These are phyloP conservation scores for Eutreptiella sp. DNA, from an alignment of 208 protist species.

Conservation along the genomic window DNA sequence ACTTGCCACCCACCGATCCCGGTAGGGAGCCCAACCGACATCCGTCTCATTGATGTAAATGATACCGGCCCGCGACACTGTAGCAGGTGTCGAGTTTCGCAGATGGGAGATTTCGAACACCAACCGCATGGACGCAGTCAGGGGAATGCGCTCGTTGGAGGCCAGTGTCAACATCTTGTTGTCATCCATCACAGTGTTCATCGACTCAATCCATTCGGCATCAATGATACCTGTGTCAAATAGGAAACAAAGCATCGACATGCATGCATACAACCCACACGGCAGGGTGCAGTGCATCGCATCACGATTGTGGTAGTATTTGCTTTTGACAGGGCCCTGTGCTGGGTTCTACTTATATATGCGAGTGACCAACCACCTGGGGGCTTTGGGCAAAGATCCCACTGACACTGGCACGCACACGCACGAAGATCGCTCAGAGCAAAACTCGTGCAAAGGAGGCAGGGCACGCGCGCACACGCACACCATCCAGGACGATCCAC, in stretches of 20 bases:
- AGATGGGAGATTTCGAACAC: constrained; percentile 96
- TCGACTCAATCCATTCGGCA: constrained; percentile 97
- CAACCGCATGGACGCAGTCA: constrained; percentile 94
- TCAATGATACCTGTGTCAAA: constrained; percentile 98
- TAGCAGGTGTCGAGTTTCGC: constrained; percentile 93
- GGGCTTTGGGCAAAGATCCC: no score
- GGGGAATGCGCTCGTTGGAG: constrained; percentile 95
- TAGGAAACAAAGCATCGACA: no score
- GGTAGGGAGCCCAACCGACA: constrained; percentile 92
- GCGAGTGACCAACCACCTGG: no score
- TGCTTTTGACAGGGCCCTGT: no score
- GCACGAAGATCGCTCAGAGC: no score
- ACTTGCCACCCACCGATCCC: constrained; percentile 85
- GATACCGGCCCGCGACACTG: constrained; percentile 94
- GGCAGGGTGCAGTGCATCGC: no score
- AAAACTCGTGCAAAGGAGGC: no score
- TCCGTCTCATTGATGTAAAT: constrained; percentile 96
- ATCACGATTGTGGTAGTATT: no score
- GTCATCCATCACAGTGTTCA: constrained; percentile 99
- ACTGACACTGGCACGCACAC: no score
- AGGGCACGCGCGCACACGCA: no score
- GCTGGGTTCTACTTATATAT: no score
- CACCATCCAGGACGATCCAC: constrained; percentile 95
- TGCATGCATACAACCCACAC: no score
- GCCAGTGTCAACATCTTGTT: constrained; percentile 98